Base-by-base conservation (phyloP, 495 filamentous ascomycete genomes). In the Talaromyces ruber region DNA sequence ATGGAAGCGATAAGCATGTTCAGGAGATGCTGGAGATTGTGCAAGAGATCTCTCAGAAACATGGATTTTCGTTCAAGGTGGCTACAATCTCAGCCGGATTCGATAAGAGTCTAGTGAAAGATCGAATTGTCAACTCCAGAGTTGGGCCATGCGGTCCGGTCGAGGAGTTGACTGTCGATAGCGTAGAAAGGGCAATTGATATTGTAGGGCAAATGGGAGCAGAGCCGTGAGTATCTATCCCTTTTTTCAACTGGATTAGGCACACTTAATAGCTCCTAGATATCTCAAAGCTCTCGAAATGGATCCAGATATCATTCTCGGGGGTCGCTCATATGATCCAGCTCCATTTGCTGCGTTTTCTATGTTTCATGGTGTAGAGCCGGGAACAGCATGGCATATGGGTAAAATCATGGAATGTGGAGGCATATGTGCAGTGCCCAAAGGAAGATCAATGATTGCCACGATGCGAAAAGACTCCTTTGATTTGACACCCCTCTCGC, bases 401-500 rank as follows among this genome's bases (percentile, higher is more conserved):
- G 80, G 80, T 21, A 83, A 83, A 67, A 77, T 73, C 16, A 74
- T 83, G 70, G 81, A 83, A 57, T 83, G 79, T 30, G 79, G 81
- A 30, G 81, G 65, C 0, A 55, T 69, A 0, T 83, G 81, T 65
- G 74, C 79, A 2, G 67, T 68, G 5, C 79, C 79, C 0, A 83
- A 82, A 64, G 68, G 76, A n/a, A 61, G 65, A 3, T 68, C 65
- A 1, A 70, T 69, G 9, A 62, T 75, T 16, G 73, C 74, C 2
- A 78, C 72, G 0, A 62, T 81, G 6, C 73, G 71, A 26, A 59
- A 66, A 22, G 73, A 76, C n/a, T 68, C 65, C 1, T 83, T 83
- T 60, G 76, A 79, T 52, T 65, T 82, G 14, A 65, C 55, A 1
- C 79, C 79, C 1, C 53, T 77, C 9, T 37, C 60, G 9, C 62